phyloP scores from a whole-genome alignment of 139 green algal species.

The Chlorella sp. region DNA sequence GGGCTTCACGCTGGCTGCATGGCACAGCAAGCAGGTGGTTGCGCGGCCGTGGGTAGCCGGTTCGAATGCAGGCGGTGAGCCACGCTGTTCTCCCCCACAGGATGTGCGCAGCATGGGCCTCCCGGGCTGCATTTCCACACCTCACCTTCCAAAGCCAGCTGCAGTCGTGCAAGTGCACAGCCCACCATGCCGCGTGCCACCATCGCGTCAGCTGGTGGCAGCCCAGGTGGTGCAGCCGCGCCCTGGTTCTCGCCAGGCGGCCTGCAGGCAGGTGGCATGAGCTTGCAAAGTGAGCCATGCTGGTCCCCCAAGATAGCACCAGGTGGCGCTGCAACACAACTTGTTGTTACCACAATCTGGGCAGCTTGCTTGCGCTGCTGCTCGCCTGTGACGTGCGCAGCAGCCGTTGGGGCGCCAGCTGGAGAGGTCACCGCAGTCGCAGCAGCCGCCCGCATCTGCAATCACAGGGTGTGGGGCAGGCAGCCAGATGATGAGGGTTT shows the following conservation, averaged over 20 bases:
- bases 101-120: neutral
- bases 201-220: neutral
- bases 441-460: slow-evolving; percentile 69
- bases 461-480: too few relatives aligned
- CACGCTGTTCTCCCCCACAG: neutral
- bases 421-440: slow-evolving; percentile 74
- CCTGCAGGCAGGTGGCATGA: neutral
- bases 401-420: slow-evolving; percentile 61
- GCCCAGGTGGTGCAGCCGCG: neutral
- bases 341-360: neutral
- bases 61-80: neutral
- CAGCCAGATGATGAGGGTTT: too few relatives aligned
- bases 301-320: neutral
- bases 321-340: neutral
- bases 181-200: neutral
- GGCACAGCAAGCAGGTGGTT: neutral
- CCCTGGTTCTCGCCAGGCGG: neutral
- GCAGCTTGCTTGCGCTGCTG: neutral
- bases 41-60: neutral
- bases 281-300: neutral
- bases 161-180: slow-evolving; percentile 5
- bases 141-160: slow-evolving; percentile 13
- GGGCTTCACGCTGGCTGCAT: neutral
- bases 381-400: slow-evolving; percentile 44
- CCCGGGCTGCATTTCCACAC: neutral